Evolutionary conservation across 2,329 filamentous ascomycete genomes (phyloP), one percentile per base, ranked within the genome.

Genomic region (Bipolaris oryzae): DNA sequence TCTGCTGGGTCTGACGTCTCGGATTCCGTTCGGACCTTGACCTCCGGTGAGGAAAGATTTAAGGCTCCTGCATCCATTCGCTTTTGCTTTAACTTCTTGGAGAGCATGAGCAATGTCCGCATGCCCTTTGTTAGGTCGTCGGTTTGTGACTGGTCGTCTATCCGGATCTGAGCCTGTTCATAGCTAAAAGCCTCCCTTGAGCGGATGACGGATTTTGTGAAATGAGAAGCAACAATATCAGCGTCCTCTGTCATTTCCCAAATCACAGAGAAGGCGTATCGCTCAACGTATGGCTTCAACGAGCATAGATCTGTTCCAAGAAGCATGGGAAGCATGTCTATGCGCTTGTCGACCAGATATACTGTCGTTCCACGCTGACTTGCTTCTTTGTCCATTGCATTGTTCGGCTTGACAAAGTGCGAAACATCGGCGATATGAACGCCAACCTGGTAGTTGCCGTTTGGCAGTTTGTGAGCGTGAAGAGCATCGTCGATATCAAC

Each of bases 351-450:
- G 3, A 99, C 95, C 15, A 99, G 82, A 74, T 99, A 99, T 25
- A 99, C 95, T 0, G 94, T 98, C 4, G 95, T 98, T 60, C 95
- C 95, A 69, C 95, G 89, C 71, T 96, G 87, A 72, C 92, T 95
- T 3, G 95, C 95, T 78, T 99, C 95, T 45, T 88, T 86, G 74
- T 99, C 96, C 95, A 99, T 99, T 51, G 95, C 89, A 71, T 94
- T 99, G 76, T 91, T 92, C 23, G 96, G 93, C 78, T 95, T 96
- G 70, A 99, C 95, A 73, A 99, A 99, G 78, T 99, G 90, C 9
- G 95, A 98, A n/a, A 99, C 95, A 76, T 99, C 95, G 25, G 95
- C 96, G 76, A 99, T 99, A 77, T 99, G 96, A 15, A 99, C 95
- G 62, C 95, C 95, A 9, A 99, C 92, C 76, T 98, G 92, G 63